A percentile compares a stretch with the other conserved stretches of the same genome.
phyloP scores from a whole-genome alignment of 1,139 yeast species.

The Geotrichum aggregatum region DNA sequence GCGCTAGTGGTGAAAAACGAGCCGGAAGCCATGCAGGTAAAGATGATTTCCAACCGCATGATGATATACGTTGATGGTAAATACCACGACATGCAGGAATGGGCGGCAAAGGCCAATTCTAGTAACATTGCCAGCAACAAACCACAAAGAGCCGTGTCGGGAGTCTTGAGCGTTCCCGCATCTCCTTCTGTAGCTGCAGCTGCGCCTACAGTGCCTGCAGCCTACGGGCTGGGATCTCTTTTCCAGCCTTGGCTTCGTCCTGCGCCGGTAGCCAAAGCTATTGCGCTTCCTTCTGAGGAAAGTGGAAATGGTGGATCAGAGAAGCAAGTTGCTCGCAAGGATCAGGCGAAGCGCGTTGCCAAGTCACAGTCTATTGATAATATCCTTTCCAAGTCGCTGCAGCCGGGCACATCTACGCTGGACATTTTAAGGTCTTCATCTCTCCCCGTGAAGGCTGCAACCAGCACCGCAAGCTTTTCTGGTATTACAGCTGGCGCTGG shows the following conservation, averaged over 20 bases:
- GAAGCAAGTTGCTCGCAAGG: background rate
- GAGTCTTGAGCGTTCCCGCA: background rate
- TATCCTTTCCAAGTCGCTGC: background rate
- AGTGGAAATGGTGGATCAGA: background rate
- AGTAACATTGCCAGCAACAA: background rate
- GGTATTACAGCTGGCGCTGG: background rate
- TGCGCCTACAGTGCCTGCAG: slow-evolving; percentile 3
- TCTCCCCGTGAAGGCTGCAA: background rate
- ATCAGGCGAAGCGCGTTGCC: slow-evolving; percentile 1
- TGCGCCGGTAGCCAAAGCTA: background rate
- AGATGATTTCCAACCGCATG: slow-evolving; percentile 33
- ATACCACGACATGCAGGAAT: slow-evolving; percentile 37
- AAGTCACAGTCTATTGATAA: slow-evolving; percentile 8
- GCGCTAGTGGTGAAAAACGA: slow-evolving; percentile 5
- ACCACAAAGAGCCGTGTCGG: slow-evolving; percentile 6
- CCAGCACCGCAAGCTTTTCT: slow-evolving; percentile 1
- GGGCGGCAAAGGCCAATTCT: slow-evolving; percentile 31
- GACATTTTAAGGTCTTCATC: slow-evolving; percentile 14
- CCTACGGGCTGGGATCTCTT: slow-evolving; percentile 16
- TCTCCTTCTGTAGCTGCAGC: background rate
- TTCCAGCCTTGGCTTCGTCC: slow-evolving; percentile 22
- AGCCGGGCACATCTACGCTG: slow-evolving; percentile 11
- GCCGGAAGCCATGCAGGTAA: slow-evolving; percentile 28
- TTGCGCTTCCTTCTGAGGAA: slow-evolving; percentile 1
- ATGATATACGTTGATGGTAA: slow-evolving; percentile 33